A percentile compares a stretch with the other conserved stretches of the same genome.
Conservation (phyloP, 805 yeast genomes). For the Suhomyces pyralidae region DNA sequence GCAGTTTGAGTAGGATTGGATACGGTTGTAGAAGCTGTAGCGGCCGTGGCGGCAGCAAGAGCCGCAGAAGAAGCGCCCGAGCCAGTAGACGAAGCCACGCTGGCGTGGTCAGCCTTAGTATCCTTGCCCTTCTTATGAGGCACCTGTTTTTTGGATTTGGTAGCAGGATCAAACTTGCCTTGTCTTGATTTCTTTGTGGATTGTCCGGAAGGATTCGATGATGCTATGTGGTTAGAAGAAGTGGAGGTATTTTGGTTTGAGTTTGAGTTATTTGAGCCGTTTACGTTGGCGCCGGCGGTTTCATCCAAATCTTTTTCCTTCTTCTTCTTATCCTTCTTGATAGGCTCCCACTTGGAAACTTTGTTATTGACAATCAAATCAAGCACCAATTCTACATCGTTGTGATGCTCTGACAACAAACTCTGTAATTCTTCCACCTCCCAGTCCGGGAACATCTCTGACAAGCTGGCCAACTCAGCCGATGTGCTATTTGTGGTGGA, state of each 20-base stretch:
- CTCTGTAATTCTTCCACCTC: conserved; percentile 74
- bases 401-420: conserved; percentile 68
- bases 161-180: conserved; percentile 4
- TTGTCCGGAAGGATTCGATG: neutral
- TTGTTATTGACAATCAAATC: conserved; percentile 88
- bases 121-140: conserved; percentile 4
- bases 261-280: neutral
- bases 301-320: conserved; percentile 16
- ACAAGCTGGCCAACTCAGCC: conserved; percentile 51
- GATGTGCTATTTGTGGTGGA: conserved; percentile 23
- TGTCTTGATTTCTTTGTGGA: neutral
- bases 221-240: conserved; percentile 4
- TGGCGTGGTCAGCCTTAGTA: neutral
- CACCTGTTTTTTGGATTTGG: conserved; percentile 5
- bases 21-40: conserved; percentile 16
- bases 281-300: conserved; percentile 8
- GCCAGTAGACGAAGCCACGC: neutral
- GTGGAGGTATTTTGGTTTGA: neutral
- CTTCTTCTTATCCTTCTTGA: conserved; percentile 60
- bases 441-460: conserved; percentile 96
- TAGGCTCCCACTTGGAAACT: conserved; percentile 92
- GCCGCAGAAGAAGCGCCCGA: conserved; percentile 1
- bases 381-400: conserved; percentile 75
- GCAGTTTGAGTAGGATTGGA: conserved; percentile 16
- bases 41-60: conserved; percentile 15